Evolutionary conservation across 306 rosid genomes (phyloP), one percentile per base, ranked within the genome.

Genomic region (Ceratonia siliqua): DNA sequence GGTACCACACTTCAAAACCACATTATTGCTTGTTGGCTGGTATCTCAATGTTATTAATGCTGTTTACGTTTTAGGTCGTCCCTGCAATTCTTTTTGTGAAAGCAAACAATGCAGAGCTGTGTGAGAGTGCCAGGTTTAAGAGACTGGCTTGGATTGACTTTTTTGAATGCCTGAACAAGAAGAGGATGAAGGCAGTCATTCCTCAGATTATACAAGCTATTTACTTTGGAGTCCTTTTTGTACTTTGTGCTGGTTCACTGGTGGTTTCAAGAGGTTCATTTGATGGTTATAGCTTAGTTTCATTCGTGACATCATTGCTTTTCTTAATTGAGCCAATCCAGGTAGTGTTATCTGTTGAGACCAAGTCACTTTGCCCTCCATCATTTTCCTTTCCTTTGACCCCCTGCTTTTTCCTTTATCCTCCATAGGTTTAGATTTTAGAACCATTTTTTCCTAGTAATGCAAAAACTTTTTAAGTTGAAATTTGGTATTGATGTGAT

Each of bases 81-180:
- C 97, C 98, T 1, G 94, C 96, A 25, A 77, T 89, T 85, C 86
- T 88, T 56, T 91, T 89, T 82, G 92, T 93, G 85, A 93, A 93
- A 89, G 89, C 93, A 77, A 93, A 76, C 86, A 88, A 84, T 58
- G 90, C 88, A 48, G 98, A 91, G 69, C 48, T 24, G 55, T 84
- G 86, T 59, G 98, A 93, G 87, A 86, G 76, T 76, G 78, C 75
- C 80, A 82, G 92, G 79, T 93, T 93, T 84, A 76, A 74, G 81
- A 88, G 79, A 84, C 89, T 93, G 70, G 96, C 90, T 77, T 80
- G 41, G 56, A 67, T 81, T 41, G 93, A 93, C 85, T 79, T 81
- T 64, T 85, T 57, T 68, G 86, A 78, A 64, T 85, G 30, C 66
- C 79, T 89, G 83, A 84, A 78, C 76, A 93, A 91, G 85, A 93